Evolutionary conservation across 768 basidiomycete genomes (phyloP), one percentile per base, ranked within the genome.

Genomic region (Hortiboletus campestris): DNA sequence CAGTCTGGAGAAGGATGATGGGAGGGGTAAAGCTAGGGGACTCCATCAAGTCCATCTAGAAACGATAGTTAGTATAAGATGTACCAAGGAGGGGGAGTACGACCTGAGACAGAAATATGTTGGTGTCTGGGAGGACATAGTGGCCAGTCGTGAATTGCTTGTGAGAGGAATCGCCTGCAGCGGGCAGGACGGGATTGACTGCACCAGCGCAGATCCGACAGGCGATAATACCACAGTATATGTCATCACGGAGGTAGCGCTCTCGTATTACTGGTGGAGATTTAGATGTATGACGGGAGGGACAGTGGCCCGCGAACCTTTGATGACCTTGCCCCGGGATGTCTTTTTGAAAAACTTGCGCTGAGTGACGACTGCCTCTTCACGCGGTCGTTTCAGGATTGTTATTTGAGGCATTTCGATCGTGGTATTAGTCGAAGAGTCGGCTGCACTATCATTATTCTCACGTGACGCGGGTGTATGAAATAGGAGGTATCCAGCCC

Each of bases 331-430:
- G 16, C 97, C 97, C 63, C 84, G 77, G 0, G 91, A 89, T 0
- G 97, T 98, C 74, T 98, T 98, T 73, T 92, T 96, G 79, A 94
- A 90, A 73, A 94, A 98, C 69, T 93, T 96, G 57, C 89, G 86
- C 63, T 92, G 92, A 0, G 91, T 89, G 3, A 89, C 67, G 13
- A 83, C 80, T 1, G 86, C 88, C 67, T 93, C 91, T 6, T 83
- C 77, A 41, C 78, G 77, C 16, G 87, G 80, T 51, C 91, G 78
- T 62, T 90, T 93, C 20, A 84, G 75, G 38, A 93, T 86, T 4
- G 83, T 84, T 35, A 94, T 92, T 53, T 84, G 73, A 35, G 72
- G 72, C 81, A 82, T 82, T 16, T 49, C 12, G 44, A 43, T 3
- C 32, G n/a, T 12, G 36, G 8, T 38, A 34, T 13, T 25, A n/a